A percentile compares a stretch with the other conserved stretches of the same genome.
Evolutionary conservation across 2,329 filamentous ascomycete species (phyloP).

Genomic region (Clonostachys rhizophaga): DNA sequence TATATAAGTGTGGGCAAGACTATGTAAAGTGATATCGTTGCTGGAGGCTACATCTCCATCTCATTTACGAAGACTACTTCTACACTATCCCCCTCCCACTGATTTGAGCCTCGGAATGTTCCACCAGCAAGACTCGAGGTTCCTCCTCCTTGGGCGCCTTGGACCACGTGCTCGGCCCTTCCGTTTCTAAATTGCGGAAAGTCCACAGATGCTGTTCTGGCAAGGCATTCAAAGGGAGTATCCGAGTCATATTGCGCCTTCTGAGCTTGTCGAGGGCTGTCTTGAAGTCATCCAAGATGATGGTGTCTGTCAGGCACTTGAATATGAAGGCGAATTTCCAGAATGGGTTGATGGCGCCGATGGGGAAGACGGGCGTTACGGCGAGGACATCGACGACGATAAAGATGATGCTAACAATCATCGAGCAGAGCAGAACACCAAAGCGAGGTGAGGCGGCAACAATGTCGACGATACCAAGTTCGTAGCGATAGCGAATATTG

Average conservation of each 20-base stretch:
- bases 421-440: slow-evolving; percentile 54
- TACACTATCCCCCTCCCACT: too few relatives aligned
- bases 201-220: too few relatives aligned
- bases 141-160: too few relatives aligned
- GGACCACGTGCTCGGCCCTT: too few relatives aligned
- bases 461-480: slow-evolving; percentile 51
- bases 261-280: slow-evolving; percentile 37
- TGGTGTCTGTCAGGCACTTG: slow-evolving; percentile 63
- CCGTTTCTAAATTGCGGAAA: too few relatives aligned
- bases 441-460: slow-evolving; percentile 59
- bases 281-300: slow-evolving; percentile 66
- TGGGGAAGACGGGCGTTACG: slow-evolving; percentile 45
- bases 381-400: slow-evolving; percentile 57
- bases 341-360: slow-evolving; percentile 6
- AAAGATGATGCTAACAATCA: slow-evolving; percentile 56
- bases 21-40: too few relatives aligned
- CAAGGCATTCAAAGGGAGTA: slow-evolving; percentile 2
- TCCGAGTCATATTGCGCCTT: slow-evolving; percentile 1
- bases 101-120: too few relatives aligned
- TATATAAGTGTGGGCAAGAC: too few relatives aligned
- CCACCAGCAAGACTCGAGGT: too few relatives aligned
- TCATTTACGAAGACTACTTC: too few relatives aligned
- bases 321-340: too few relatives aligned
- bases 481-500: slow-evolving; percentile 59
- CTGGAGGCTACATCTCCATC: too few relatives aligned